Percentiles rank a stretch among this genome's conserved stretches.
These are phyloP conservation scores for Botrytis pseudocinerea DNA, from an alignment of 2,329 filamentous ascomycete genomes.

Conservation along the genomic window DNA sequence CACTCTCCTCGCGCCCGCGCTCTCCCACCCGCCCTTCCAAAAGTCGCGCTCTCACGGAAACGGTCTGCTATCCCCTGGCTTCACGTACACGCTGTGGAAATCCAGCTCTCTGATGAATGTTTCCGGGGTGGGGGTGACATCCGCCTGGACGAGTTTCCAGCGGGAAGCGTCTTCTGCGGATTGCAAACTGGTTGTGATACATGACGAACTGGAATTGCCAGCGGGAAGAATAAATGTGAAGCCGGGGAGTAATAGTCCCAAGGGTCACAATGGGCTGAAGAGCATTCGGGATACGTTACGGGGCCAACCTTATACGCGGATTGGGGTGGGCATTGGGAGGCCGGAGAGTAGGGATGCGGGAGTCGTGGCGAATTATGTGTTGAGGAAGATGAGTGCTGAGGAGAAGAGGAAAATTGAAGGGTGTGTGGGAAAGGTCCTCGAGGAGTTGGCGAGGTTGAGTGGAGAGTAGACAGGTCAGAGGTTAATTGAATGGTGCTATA, in stretches of 20 bases:
- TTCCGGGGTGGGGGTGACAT: slow-evolving; percentile 69
- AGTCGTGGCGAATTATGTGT: slow-evolving; percentile 75
- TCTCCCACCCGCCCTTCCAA: slow-evolving; percentile 49
- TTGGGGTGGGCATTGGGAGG: slow-evolving; percentile 86
- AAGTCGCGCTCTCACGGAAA: slow-evolving; percentile 50
- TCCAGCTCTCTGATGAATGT: slow-evolving; percentile 82
- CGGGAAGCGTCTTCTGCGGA: slow-evolving; percentile 37
- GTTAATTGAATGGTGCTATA: background rate
- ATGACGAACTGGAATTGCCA: slow-evolving; percentile 81
- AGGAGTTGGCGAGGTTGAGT: slow-evolving; percentile 35
- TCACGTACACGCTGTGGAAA: slow-evolving; percentile 68
- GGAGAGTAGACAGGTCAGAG: background rate
- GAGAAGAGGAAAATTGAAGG: slow-evolving; percentile 38
- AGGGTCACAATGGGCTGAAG: slow-evolving; percentile 75
- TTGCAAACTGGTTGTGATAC: slow-evolving; percentile 70
- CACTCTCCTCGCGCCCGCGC: slow-evolving; percentile 48
- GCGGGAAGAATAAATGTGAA: slow-evolving; percentile 67
- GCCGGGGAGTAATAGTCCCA: slow-evolving; percentile 62
- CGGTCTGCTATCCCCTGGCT: slow-evolving; percentile 49
- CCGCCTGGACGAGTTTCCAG: slow-evolving; percentile 62
- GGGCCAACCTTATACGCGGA: slow-evolving; percentile 51
- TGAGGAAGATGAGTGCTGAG: slow-evolving; percentile 48
- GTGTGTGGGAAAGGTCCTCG: slow-evolving; percentile 33
- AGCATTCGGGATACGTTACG: slow-evolving; percentile 58
- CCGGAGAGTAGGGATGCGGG: slow-evolving; percentile 66